Percentiles rank a stretch among this genome's conserved stretches.
These are phyloP conservation scores for Massariosphaeria phaeospora DNA, from an alignment of 495 filamentous ascomycete species.

Conservation along the genomic window DNA sequence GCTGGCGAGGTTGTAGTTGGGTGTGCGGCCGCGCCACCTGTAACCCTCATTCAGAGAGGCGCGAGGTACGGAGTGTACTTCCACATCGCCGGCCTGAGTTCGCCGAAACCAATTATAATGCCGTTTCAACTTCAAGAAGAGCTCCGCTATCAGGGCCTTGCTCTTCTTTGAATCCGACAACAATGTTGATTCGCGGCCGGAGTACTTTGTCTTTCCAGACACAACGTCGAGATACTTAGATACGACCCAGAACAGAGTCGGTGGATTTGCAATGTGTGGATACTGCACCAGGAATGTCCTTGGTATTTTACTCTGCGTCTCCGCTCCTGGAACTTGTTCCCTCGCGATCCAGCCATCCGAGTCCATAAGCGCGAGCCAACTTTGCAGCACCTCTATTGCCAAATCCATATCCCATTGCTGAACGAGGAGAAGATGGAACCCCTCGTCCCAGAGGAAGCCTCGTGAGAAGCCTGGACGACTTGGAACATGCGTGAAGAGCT, in stretches of 20 bases:
- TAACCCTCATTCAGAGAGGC: slow-evolving; percentile 84
- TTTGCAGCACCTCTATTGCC: slow-evolving; percentile 79
- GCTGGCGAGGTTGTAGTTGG: slow-evolving; percentile 78
- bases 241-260: slow-evolving; percentile 68
- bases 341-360: slow-evolving; percentile 96
- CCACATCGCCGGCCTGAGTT: slow-evolving; percentile 85
- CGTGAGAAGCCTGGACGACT: slow-evolving; percentile 94
- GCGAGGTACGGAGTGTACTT: slow-evolving; percentile 77
- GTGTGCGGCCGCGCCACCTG: slow-evolving; percentile 88
- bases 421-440: slow-evolving; percentile 89
- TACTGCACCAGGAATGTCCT: slow-evolving; percentile 90
- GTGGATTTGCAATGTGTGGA: slow-evolving; percentile 95
- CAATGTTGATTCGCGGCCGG: slow-evolving; percentile 46
- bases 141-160: slow-evolving; percentile 63
- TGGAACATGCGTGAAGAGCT: slow-evolving; percentile 87
- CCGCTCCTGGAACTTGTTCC: slow-evolving; percentile 87
- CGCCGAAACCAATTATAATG: slow-evolving; percentile 91
- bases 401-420: slow-evolving; percentile 89
- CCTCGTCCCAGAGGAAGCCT: slow-evolving; percentile 97
- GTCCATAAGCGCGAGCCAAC: slow-evolving; percentile 93
- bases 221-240: slow-evolving; percentile 62
- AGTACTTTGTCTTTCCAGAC: slow-evolving; percentile 1
- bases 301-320: slow-evolving; percentile 92
- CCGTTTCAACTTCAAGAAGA: slow-evolving; percentile 87
- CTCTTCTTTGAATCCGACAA: slow-evolving; percentile 61